These are phyloP conservation scores for Jatropha curcas DNA, from an alignment of 345 rosid species.

Conservation along the genomic window DNA sequence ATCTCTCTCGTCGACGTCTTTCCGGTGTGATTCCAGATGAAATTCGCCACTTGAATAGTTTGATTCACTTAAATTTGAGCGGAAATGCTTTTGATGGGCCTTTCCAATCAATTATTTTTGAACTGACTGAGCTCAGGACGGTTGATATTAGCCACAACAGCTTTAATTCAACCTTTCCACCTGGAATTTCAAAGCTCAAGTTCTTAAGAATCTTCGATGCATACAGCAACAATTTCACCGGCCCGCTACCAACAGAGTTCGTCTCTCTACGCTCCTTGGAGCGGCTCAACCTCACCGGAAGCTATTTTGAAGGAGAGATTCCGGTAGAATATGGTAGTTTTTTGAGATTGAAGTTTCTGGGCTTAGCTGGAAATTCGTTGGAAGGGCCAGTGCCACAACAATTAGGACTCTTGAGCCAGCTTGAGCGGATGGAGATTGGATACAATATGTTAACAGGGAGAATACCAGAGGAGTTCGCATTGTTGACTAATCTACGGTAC, in stretches of 20 bases:
- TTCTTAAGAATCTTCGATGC: constrained; percentile 63
- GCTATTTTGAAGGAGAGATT: constrained; percentile 81
- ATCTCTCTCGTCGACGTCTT: constrained; percentile 74
- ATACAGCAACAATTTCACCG: constrained; percentile 76
- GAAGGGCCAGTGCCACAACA: constrained; percentile 63
- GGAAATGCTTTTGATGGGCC: constrained; percentile 58
- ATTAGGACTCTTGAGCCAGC: constrained; percentile 56
- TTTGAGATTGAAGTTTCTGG: constrained; percentile 47
- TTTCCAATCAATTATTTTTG: constrained; percentile 55
- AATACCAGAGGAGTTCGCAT: constrained; percentile 57
- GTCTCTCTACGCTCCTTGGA: constrained; percentile 55
- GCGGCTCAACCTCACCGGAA: constrained; percentile 90
- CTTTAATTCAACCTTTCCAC: constrained; percentile 73
- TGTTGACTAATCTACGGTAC: constrained; percentile 57
- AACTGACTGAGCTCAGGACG: constrained; percentile 53
- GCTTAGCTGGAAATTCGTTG: constrained; percentile 72
- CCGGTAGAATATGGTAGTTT: constrained; percentile 64
- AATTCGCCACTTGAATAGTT: constrained; percentile 54
- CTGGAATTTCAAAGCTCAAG: constrained; percentile 74
- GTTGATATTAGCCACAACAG: constrained; percentile 84
- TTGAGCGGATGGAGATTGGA: constrained; percentile 79
- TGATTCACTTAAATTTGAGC: constrained; percentile 73
- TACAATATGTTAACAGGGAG: constrained; percentile 63
- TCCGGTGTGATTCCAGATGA: constrained; percentile 67
- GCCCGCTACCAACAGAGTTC: constrained; percentile 62